A percentile compares a stretch with the other conserved stretches of the same genome.
Evolutionary conservation across 305 asterid species (phyloP).

Genomic region (Fraxinus sp.): DNA sequence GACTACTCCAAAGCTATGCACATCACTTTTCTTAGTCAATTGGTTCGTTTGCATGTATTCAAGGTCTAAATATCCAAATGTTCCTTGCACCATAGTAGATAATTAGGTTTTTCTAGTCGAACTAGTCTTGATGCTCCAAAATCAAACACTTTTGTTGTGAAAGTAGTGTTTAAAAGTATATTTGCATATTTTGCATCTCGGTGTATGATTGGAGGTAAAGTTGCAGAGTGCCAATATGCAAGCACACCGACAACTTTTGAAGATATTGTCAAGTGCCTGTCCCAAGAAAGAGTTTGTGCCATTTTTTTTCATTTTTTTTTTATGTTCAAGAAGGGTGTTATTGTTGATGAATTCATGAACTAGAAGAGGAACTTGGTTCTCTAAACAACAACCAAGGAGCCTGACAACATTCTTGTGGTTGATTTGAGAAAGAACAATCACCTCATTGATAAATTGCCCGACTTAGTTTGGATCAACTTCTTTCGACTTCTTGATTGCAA

Average conservation of each 20-base stretch:
- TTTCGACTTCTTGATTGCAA: conserved; percentile 6
- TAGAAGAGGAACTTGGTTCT: conserved; percentile 22
- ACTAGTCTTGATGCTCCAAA: conserved; percentile 37
- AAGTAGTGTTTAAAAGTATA: conserved; percentile 27
- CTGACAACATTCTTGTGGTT: conserved; percentile 32
- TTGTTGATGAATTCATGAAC: conserved; percentile 21
- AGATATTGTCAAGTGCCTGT: conserved; percentile 29
- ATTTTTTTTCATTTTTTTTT: background rate
- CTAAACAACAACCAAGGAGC: conserved; percentile 31
- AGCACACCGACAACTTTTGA: conserved; percentile 31
- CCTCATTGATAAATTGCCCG: conserved; percentile 15
- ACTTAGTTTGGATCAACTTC: conserved; percentile 6
- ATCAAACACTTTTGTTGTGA: conserved; percentile 26
- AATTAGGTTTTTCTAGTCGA: conserved; percentile 18
- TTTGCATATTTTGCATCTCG: conserved; percentile 31
- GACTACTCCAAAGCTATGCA: conserved; percentile 37
- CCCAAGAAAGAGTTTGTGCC: conserved; percentile 12
- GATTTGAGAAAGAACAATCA: conserved; percentile 14
- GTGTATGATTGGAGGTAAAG: conserved; percentile 38
- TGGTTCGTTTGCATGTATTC: conserved; percentile 32
- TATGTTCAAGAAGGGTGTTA: background rate
- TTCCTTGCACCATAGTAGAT: conserved; percentile 29
- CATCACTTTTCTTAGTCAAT: conserved; percentile 36
- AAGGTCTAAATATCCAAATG: conserved; percentile 30
- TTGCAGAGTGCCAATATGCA: conserved; percentile 35